These are phyloP conservation scores for Fusarium buharicum DNA, from an alignment of 2,329 filamentous ascomycete species.

Conservation along the genomic window DNA sequence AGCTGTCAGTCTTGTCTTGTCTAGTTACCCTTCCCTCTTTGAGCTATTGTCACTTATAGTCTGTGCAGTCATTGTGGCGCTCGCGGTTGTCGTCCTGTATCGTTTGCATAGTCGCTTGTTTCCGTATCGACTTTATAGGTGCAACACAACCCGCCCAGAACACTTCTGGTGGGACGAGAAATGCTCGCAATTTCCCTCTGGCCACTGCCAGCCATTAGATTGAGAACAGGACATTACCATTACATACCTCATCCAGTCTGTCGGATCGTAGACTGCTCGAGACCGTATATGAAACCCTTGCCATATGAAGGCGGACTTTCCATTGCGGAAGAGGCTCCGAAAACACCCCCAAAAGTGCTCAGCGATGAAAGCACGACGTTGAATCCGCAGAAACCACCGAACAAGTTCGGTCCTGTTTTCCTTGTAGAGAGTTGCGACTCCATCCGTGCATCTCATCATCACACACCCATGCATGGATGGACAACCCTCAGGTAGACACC, in stretches of 20 bases:
- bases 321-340: conserved; percentile 19
- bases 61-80: neutral
- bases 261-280: conserved; percentile 38
- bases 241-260: conserved; percentile 37
- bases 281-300: conserved; percentile 28
- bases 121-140: neutral
- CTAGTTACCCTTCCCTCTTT: conserved; percentile 20
- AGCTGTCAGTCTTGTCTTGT: conserved; percentile 10
- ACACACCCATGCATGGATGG: conserved; percentile 31
- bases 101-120: neutral
- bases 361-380: conserved; percentile 7
- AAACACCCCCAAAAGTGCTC: conserved; percentile 17
- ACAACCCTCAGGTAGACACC: conserved; percentile 10
- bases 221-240: conserved; percentile 26
- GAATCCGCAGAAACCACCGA: conserved; percentile 20
- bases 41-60: neutral
- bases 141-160: neutral
- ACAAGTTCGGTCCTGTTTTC: conserved; percentile 34
- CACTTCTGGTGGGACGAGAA: conserved; percentile 8
- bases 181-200: conserved; percentile 15
- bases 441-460: conserved; percentile 26
- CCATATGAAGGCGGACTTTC: conserved; percentile 11
- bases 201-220: conserved; percentile 12
- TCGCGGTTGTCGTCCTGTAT: neutral
- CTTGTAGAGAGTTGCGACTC: conserved; percentile 28